These are phyloP conservation scores for Cokeromyces recurvatus DNA, from an alignment of 371 early-diverging fungal species.

Conservation along the genomic window DNA sequence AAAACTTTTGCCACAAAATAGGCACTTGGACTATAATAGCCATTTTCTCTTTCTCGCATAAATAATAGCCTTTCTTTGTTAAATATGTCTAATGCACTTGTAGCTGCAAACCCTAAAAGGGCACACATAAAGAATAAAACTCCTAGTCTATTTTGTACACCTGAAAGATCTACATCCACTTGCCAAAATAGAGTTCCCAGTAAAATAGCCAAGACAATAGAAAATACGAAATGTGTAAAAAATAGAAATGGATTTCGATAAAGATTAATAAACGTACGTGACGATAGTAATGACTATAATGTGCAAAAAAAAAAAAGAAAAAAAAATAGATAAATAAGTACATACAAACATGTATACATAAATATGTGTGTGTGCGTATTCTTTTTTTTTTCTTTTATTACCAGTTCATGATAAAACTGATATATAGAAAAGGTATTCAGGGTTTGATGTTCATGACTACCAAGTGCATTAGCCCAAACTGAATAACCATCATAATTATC, in stretches of 20 bases:
- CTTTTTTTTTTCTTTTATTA: too few species aligned
- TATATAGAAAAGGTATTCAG: slow-evolving; percentile 51
- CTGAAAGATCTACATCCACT: slow-evolving; percentile 71
- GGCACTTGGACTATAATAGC: slow-evolving; percentile 71
- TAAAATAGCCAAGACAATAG: slow-evolving; percentile 40
- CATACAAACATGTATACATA: too few species aligned
- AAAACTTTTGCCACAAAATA: slow-evolving; percentile 72
- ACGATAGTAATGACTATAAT: slow-evolving; percentile 40
- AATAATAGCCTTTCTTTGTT: slow-evolving; percentile 68
- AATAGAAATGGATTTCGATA: slow-evolving; percentile 45
- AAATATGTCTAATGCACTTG: slow-evolving; percentile 70
- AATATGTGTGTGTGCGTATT: too few species aligned
- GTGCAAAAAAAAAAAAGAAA: neutral
- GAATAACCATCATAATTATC: too few species aligned
- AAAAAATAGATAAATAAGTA: too few species aligned
- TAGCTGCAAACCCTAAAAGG: slow-evolving; percentile 73
- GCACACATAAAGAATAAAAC: slow-evolving; percentile 80
- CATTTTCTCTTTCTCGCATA: slow-evolving; percentile 79
- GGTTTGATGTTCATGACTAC: slow-evolving; percentile 80
- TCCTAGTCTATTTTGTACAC: slow-evolving; percentile 82
- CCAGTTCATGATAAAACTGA: slow-evolving; percentile 50
- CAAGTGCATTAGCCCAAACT: slow-evolving; percentile 23
- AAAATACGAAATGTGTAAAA: slow-evolving; percentile 35
- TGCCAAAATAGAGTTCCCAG: slow-evolving; percentile 79
- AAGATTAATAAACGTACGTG: slow-evolving; percentile 43